Evolutionary conservation across 1,284 basidiomycete species (phyloP), one percentile per base, ranked within the genome.

Genomic region (Trametes hirsuta): DNA sequence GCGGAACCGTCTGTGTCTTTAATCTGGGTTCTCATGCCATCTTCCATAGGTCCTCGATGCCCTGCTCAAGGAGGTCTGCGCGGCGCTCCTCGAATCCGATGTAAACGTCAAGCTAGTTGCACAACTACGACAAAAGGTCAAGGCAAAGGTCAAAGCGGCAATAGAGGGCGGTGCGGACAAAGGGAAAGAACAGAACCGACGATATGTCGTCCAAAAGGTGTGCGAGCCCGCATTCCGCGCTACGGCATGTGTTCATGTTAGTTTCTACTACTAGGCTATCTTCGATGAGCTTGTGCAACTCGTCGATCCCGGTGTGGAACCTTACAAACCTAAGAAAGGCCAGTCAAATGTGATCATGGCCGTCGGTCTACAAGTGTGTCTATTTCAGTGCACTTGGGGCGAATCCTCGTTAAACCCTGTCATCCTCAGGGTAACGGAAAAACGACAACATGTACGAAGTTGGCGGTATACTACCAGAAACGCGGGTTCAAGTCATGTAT

Each of bases 21-120:
- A 14, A n/a, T 15, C 12, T 25, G n/a, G 25, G 34, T 12, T 53
- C 52, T 53, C 42, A 53, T 25, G 39, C 14, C 3, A 2, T 3
- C 56, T 48, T 53, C 63, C 57, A 73, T 68, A 93, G 95, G 94
- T 95, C 48, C 88, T 99, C 70, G 97, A 98, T 79, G 87, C 87
- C 6, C 88, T 95, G 12, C 86, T 99, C 66, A 99, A 98, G 77
- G 93, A 97, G 76, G 93, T 99, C 65, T 95, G 94, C 64, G 84
- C 94, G 25, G 97, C 97, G 2, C 81, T 99, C 48, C 85, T 99
- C 53, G 95, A 98, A 77, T 91, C 95, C 30, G 97, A 99, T 77
- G 97, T 99, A 62, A 99, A 99, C 72, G 97, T 99, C 69, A 97
- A 96, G 74, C 87, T 99, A 22, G 97, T 98, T 25, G 85, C 93